These are phyloP conservation scores for Chenopodium quinoa DNA, from an alignment of 148 eudicot genomes.

Conservation along the genomic window DNA sequence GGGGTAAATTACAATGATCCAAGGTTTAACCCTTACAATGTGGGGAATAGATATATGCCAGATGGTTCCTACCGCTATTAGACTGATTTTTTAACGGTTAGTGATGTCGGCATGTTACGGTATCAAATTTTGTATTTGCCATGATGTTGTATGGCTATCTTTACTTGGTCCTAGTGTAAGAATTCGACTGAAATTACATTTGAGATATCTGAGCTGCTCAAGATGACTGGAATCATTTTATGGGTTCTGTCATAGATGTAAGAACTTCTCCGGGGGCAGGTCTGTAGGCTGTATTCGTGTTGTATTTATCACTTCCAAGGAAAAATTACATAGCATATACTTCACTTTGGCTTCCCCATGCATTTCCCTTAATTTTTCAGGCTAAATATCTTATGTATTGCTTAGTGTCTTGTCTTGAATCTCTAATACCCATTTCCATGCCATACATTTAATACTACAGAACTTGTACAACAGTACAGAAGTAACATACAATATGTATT, in stretches of 20 bases:
- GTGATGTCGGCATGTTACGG: not conserved
- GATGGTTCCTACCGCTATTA: constrained; percentile 55
- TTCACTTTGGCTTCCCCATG: not conserved
- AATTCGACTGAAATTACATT: not conserved
- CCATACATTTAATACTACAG: too few species aligned
- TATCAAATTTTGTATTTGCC: not conserved
- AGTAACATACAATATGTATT: not conserved
- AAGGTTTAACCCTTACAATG: constrained; percentile 57
- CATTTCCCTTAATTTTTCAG: not conserved
- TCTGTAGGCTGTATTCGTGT: not conserved
- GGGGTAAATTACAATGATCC: constrained; percentile 45
- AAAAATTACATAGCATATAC: not conserved
- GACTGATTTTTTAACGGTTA: constrained; percentile 8
- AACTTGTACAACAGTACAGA: not conserved
- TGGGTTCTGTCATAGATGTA: not conserved
- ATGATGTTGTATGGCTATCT: constrained; percentile 4
- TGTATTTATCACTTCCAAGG: not conserved
- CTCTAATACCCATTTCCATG: not conserved
- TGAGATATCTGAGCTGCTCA: not conserved
- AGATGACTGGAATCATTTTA: not conserved
- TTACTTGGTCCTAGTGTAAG: not conserved
- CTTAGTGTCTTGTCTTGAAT: not conserved
- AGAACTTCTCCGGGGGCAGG: not conserved
- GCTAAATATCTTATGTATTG: not conserved
- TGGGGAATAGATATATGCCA: constrained; percentile 55